Conservation (phyloP, 768 basidiomycete species). For the Asterophora lycoperdoides region DNA sequence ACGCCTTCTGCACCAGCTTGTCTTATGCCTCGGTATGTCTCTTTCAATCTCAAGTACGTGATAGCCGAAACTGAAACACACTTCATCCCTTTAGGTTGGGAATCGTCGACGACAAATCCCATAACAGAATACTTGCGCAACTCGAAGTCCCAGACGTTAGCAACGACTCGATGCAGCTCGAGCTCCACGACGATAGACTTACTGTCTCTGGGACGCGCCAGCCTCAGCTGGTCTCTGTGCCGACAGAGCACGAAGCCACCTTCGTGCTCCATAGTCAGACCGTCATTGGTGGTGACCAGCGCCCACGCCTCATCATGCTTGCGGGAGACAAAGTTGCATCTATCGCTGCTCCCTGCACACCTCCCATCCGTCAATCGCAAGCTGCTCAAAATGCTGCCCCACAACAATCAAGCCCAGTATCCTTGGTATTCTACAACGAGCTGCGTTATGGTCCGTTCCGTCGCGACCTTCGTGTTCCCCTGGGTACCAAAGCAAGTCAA, state of each 20-base stretch:
- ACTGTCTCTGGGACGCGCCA: conserved; percentile 31
- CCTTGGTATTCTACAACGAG: conserved; percentile 24
- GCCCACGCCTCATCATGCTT: conserved; percentile 10
- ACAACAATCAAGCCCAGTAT: background rate
- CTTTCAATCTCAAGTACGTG: background rate
- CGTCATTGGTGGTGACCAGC: background rate
- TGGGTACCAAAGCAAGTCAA: conserved; percentile 33
- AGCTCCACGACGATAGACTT: conserved; percentile 32
- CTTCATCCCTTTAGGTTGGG: conserved; percentile 36
- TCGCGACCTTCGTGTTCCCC: conserved; percentile 33
- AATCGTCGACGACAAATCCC: conserved; percentile 35
- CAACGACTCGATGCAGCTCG: conserved; percentile 29
- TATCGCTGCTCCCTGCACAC: background rate
- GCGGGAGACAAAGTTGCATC: conserved; percentile 11
- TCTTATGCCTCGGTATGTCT: conserved; percentile 19
- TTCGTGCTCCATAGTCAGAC: conserved; percentile 10
- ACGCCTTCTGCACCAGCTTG: background rate
- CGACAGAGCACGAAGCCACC: conserved; percentile 8
- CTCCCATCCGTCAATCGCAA: background rate
- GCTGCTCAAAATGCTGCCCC: background rate
- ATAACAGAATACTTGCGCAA: conserved; percentile 29
- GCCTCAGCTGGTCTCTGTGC: conserved; percentile 12
- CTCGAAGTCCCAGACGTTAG: conserved; percentile 46
- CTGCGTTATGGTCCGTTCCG: conserved; percentile 42
- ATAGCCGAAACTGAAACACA: background rate